Conservation (phyloP, 2,329 filamentous ascomycete species). For the Pseudogymnoascus sp. region DNA sequence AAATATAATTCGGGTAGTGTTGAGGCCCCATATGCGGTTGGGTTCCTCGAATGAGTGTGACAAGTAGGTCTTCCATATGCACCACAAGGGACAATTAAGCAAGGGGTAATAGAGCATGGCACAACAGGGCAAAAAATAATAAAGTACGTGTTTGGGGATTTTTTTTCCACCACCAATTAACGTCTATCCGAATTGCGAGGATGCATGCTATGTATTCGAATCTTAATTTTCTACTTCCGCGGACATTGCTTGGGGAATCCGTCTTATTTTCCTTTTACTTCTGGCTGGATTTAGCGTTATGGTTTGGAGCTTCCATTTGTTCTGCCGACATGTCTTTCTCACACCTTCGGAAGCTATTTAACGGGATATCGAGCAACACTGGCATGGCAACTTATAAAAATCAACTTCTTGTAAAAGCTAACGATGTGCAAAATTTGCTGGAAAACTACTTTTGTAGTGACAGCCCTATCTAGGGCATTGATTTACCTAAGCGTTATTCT, state of each 20-base stretch:
- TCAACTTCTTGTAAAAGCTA: not conserved
- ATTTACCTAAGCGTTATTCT: not conserved
- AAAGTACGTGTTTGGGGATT: not conserved
- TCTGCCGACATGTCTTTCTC: not conserved
- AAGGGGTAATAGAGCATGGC: not conserved
- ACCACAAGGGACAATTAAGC: not conserved
- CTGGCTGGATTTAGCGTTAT: not conserved
- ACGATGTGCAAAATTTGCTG: not conserved
- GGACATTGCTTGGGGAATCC: not conserved
- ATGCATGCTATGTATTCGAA: not conserved
- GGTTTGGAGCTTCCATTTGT: not conserved
- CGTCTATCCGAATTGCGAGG: not conserved
- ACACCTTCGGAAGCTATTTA: not conserved
- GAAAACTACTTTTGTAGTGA: not conserved
- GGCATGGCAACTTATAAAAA: not conserved
- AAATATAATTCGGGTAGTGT: no score
- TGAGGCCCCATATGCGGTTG: no score
- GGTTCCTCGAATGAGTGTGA: no score
- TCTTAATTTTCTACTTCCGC: not conserved
- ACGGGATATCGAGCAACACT: not conserved
- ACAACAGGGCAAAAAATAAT: not conserved
- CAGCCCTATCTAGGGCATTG: not conserved
- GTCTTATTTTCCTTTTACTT: not conserved
- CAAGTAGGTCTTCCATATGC: no score
- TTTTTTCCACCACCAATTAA: not conserved